phyloP scores from a whole-genome alignment of 169 alveolate species.

The Plasmodium chabaudi region DNA sequence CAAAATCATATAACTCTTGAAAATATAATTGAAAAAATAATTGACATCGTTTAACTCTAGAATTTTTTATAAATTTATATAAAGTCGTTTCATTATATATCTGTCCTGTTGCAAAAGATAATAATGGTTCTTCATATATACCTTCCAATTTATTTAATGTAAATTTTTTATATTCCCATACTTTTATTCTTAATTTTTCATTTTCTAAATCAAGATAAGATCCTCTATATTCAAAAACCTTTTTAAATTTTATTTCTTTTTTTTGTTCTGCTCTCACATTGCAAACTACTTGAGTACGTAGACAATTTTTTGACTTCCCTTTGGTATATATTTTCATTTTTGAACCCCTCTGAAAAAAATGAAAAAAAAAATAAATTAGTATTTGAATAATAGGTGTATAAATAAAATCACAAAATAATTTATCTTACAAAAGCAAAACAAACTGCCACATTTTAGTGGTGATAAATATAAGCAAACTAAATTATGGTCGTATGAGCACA shows the following conservation, averaged over 20 bases:
- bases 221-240: conserved; percentile 88
- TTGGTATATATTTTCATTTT: conserved; percentile 81
- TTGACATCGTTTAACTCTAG: conserved; percentile 79
- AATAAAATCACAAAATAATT: background rate
- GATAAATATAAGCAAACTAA: no score
- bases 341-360: conserved; percentile 74
- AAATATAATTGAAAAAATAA: conserved; percentile 82
- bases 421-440: no score
- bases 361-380: background rate
- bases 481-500: no score
- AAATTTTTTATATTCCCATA: conserved; percentile 86
- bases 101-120: conserved; percentile 83
- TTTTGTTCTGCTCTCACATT: conserved; percentile 84
- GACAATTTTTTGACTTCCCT: conserved; percentile 85
- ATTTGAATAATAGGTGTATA: background rate
- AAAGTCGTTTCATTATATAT: conserved; percentile 81
- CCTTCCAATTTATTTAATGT: conserved; percentile 87
- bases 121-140: conserved; percentile 83
- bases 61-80: conserved; percentile 79
- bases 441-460: no score
- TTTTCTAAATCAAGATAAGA: conserved; percentile 87
- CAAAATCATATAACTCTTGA: conserved; percentile 87
- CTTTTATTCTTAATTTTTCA: conserved; percentile 86
- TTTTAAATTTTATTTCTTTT: conserved; percentile 83
- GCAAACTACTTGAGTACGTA: conserved; percentile 87